These are phyloP conservation scores for Euphorbia peplus DNA, from an alignment of 345 rosid genomes.

Conservation along the genomic window DNA sequence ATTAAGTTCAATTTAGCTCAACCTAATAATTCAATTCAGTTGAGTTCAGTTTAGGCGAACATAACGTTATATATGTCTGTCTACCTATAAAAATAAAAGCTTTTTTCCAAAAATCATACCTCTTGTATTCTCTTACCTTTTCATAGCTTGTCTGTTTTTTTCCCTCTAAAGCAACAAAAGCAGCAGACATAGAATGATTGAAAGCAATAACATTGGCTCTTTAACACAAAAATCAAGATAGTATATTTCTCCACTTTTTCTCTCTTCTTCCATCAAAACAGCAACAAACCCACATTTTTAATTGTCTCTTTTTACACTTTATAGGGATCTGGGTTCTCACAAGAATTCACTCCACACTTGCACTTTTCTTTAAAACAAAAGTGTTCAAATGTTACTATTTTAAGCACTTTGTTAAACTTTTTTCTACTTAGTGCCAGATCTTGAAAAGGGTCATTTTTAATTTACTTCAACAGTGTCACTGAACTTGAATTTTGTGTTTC, in stretches of 20 bases:
- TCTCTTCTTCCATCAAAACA: background rate
- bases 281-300: background rate
- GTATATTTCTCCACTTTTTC: background rate
- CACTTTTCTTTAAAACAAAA: background rate
- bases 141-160: background rate
- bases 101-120: too few species aligned
- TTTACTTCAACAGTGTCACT: background rate
- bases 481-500: background rate
- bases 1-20: too few species aligned
- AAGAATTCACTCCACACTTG: background rate
- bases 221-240: background rate
- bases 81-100: too few species aligned
- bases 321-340: constrained; percentile 30
- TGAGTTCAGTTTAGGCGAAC: too few species aligned
- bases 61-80: too few species aligned
- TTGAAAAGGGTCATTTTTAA: constrained; percentile 11
- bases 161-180: background rate
- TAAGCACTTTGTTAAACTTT: background rate
- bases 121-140: too few species aligned
- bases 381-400: background rate
- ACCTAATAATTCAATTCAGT: too few species aligned
- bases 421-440: constrained; percentile 11
- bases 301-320: constrained; percentile 6
- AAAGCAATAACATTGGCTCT: constrained; percentile 3
- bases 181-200: constrained; percentile 18